These are phyloP conservation scores for Pyricularia sp. DNA, from an alignment of 2,329 filamentous ascomycete genomes.

Conservation along the genomic window DNA sequence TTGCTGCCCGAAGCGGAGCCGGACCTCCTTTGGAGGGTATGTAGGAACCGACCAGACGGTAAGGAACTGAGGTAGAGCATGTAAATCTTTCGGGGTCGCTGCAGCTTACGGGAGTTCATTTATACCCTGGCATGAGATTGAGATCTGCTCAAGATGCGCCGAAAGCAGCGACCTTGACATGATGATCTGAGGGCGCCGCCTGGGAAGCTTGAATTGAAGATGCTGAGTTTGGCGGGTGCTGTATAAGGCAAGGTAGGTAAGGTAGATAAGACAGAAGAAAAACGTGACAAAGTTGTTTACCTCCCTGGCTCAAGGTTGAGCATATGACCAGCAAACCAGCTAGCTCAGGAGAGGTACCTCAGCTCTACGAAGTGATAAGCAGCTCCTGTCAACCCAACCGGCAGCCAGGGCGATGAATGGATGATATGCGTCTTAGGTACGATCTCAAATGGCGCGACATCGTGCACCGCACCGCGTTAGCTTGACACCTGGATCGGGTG, in stretches of 20 bases:
- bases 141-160: slow-evolving; percentile 68
- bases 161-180: slow-evolving; percentile 57
- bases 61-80: background rate
- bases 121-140: slow-evolving; percentile 67
- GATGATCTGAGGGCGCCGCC: slow-evolving; percentile 8
- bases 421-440: background rate
- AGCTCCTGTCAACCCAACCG: background rate
- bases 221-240: background rate
- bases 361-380: background rate
- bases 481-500: background rate
- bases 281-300: background rate
- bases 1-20: slow-evolving; percentile 2
- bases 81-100: background rate
- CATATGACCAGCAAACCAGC: background rate
- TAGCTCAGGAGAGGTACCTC: background rate
- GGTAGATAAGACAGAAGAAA: background rate
- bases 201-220: background rate
- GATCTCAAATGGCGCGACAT: background rate
- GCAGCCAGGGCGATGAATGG: background rate
- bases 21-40: background rate
- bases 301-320: background rate
- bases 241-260: too few species aligned
- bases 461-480: background rate
- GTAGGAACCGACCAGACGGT: background rate
- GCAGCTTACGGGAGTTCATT: slow-evolving; percentile 58